Evolutionary conservation across 371 early-diverging fungal genomes (phyloP), one percentile per base, ranked within the genome.

Genomic region (Mortierella sp.): DNA sequence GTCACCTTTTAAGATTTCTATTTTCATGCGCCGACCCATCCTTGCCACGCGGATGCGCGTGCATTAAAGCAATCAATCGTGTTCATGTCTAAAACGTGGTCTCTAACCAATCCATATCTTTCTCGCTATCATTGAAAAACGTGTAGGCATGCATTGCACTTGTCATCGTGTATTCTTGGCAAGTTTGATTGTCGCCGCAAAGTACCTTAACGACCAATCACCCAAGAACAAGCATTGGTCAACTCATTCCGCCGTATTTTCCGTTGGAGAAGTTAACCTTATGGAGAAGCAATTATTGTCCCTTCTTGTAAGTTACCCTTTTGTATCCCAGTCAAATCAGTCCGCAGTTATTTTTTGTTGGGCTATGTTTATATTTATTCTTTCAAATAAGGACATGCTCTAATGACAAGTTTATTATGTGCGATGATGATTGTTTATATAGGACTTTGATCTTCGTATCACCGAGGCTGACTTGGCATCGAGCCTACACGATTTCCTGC

Each of bases 171-270:
- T 94, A 35, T 90, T 93, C 67, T 77, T 95, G 59, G 94, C 95
- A 12, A 87, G 93, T 6, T 75, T 95, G 18, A 92, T 95, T 51
- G 85, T 94, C 12, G 89, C 92, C 35, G 86, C 90, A 24, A 94
- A 94, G 75, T 93, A 93, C 63, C 85, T 93, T 47, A 93, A 94
- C 66, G 94, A 93, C 68, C 87, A 91, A 26, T 90, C 92, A 26
- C 91, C 93, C 16, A 93, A 91, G 75, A 94, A 94, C 86, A 90
- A 91, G 73, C 88, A 92, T 66, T 95, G 94, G 94, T 90, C 93
- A n/a, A 84, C 86, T 16, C 90, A 90, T 70, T 88, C 92, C 0
- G 77, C 85, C 0, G 77, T 92, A n/a, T 94, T 93, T 70, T 92
- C 94, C 6, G 86, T 92, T 2, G 81, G 87, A 32, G 94, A 94